phyloP scores from a whole-genome alignment of 192 early-diverging fungal species.

The Lobulomyces angularis region DNA sequence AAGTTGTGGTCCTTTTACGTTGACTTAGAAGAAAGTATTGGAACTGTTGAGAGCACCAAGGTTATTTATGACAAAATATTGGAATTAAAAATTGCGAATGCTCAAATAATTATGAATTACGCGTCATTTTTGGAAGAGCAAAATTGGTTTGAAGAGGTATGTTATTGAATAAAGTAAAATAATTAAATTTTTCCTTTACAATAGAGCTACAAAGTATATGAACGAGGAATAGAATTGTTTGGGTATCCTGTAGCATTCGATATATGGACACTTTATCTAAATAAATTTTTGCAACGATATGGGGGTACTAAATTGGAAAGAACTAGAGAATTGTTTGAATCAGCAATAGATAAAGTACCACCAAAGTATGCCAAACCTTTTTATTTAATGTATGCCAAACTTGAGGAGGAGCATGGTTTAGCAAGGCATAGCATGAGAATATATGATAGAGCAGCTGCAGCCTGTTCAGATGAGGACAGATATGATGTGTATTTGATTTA shows the following conservation, averaged over 20 bases:
- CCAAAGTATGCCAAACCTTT: conserved; percentile 72
- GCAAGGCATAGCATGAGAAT: conserved; percentile 85
- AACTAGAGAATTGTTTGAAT: conserved; percentile 88
- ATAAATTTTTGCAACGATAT: conserved; percentile 73
- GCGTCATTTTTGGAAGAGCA: conserved; percentile 79
- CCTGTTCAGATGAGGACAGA: conserved; percentile 61
- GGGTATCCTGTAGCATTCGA: conserved; percentile 94
- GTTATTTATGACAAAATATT: conserved; percentile 84
- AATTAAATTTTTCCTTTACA: conserved; percentile 2
- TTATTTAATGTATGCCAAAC: conserved; percentile 77
- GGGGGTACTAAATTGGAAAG: conserved; percentile 80
- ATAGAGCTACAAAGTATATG: conserved; percentile 80
- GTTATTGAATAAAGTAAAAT: conserved; percentile 1
- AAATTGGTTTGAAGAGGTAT: conserved; percentile 79
- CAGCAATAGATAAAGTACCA: conserved; percentile 77
- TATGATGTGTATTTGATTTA: conserved; percentile 78
- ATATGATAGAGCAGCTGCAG: conserved; percentile 80
- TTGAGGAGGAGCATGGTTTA: conserved; percentile 86
- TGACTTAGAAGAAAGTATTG: conserved; percentile 87
- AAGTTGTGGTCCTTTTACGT: conserved; percentile 89
- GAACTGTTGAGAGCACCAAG: conserved; percentile 63
- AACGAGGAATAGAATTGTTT: conserved; percentile 91
- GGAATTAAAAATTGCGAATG: conserved; percentile 86
- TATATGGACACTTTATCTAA: conserved; percentile 91
- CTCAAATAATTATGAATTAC: conserved; percentile 94